Evolutionary conservation across 805 yeast genomes (phyloP), one percentile per base, ranked within the genome.

Genomic region (Starmerella riodocensis): DNA sequence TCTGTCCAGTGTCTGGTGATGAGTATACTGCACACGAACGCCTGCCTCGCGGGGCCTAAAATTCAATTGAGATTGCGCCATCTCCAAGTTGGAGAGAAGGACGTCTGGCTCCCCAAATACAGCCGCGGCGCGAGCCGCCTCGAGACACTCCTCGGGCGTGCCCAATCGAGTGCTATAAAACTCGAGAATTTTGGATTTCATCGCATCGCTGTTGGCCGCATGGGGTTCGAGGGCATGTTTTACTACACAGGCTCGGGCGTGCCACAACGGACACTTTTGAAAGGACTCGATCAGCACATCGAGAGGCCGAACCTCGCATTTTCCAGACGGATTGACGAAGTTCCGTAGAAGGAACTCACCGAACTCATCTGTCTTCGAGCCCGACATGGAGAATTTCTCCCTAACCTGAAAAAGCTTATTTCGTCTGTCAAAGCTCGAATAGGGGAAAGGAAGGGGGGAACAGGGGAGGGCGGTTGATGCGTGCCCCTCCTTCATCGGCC

Each of bases 71-170:
- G 37, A 19, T 25, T 37, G 19, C 6, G 42, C 62, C 13, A 31
- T 38, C 3, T 40, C 38, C 8, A 60, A 39, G 6, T 33, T 23
- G 7, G 48, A 50, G 14, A 43, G 40, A 6, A 61, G 55, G 19
- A 37, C 36, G 3, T 43, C 48, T 2, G 56, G 56, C 23, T 60
- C 54, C n/a, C 52, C 59, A 40, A 57, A 53, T 16, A 59, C 45
- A 5, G 54, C 45, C 27, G 53, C 51, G 3, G 61, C 62, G 49
- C 86, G 69, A 4, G 91, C 76, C 33, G 64, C 61, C 56, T 88
- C 97, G 41, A 83, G 58, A n/a, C n/a, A n/a, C n/a, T n/a, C n/a
- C n/a, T n/a, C n/a, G n/a, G n/a, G n/a, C n/a, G n/a, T n/a, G n/a
- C n/a, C n/a, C n/a, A n/a, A n/a, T n/a, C n/a, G n/a, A n/a, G n/a